Percentiles rank a stretch among this genome's conserved stretches.
These are phyloP conservation scores for Sugiyamaella castrensis DNA, from an alignment of 1,139 yeast species.

Conservation along the genomic window DNA sequence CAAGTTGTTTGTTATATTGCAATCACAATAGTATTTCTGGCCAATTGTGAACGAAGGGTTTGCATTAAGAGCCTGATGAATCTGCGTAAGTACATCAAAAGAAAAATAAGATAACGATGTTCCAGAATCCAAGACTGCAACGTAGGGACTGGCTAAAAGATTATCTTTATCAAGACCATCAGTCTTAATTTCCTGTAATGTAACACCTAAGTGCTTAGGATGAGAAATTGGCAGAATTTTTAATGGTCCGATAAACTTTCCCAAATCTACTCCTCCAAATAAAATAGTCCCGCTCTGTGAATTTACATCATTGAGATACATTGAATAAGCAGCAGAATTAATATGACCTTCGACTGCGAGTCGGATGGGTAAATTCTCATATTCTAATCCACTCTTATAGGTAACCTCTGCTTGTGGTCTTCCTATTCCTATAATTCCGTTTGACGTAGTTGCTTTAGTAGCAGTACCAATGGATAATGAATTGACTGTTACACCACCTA, in stretches of 20 bases:
- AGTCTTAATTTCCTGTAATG: conserved; percentile 40
- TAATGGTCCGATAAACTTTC: conserved; percentile 45
- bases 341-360: conserved; percentile 50
- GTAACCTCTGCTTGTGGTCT: conserved; percentile 40
- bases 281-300: conserved; percentile 41
- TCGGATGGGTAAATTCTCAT: conserved; percentile 34
- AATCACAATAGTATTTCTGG: conserved; percentile 39
- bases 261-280: conserved; percentile 53
- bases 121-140: conserved; percentile 66
- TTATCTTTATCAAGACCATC: conserved; percentile 40
- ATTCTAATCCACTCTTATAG: conserved; percentile 21
- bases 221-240: conserved; percentile 29
- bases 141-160: conserved; percentile 31
- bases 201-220: conserved; percentile 51
- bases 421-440: conserved; percentile 56
- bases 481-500: conserved; percentile 42
- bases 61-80: conserved; percentile 36
- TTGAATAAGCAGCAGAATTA: conserved; percentile 46
- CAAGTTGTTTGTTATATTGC: conserved; percentile 37
- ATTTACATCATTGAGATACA: conserved; percentile 30
- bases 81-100: conserved; percentile 34
- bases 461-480: conserved; percentile 49
- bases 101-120: conserved; percentile 61
- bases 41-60: conserved; percentile 39
- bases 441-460: conserved; percentile 43